Conservation (phyloP, 257 asterid species). For the Solanum arcanum region DNA sequence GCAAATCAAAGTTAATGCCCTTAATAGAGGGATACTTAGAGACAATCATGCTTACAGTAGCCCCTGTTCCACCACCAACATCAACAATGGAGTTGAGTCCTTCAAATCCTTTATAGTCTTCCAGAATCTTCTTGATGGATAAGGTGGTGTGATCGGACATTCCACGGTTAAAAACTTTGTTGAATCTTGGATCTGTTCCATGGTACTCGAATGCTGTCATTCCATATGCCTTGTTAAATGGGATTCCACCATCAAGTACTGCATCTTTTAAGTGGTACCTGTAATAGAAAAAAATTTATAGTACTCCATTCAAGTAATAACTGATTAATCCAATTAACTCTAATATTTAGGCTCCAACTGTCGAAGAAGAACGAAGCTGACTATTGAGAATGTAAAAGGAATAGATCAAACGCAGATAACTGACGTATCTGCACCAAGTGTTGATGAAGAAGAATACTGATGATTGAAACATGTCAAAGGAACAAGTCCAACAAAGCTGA, state of each 20-base stretch:
- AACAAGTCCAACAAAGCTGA: too few relatives aligned
- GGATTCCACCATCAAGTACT: constrained; percentile 79
- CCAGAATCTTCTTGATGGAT: constrained; percentile 62
- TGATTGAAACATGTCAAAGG: too few relatives aligned
- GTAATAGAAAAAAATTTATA: not conserved
- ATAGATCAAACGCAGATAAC: too few relatives aligned
- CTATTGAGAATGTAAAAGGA: too few relatives aligned
- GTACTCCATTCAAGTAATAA: not conserved
- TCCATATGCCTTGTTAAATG: constrained; percentile 81
- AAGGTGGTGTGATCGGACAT: constrained; percentile 72
- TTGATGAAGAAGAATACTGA: too few relatives aligned
- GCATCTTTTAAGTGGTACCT: constrained; percentile 89
- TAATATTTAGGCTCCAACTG: not conserved
- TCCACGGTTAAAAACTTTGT: constrained; percentile 69
- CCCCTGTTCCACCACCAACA: constrained; percentile 90
- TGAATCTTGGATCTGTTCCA: constrained; percentile 70
- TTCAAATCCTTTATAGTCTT: constrained; percentile 51
- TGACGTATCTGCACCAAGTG: too few relatives aligned
- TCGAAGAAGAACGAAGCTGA: too few relatives aligned
- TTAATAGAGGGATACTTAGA: constrained; percentile 50
- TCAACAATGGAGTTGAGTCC: constrained; percentile 69
- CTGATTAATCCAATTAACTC: not conserved
- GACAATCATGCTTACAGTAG: constrained; percentile 57
- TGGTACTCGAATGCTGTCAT: constrained; percentile 74
- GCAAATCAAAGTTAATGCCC: constrained; percentile 74